Conservation (phyloP, 768 basidiomycete species). For the Leucocoprinus leucothites region DNA sequence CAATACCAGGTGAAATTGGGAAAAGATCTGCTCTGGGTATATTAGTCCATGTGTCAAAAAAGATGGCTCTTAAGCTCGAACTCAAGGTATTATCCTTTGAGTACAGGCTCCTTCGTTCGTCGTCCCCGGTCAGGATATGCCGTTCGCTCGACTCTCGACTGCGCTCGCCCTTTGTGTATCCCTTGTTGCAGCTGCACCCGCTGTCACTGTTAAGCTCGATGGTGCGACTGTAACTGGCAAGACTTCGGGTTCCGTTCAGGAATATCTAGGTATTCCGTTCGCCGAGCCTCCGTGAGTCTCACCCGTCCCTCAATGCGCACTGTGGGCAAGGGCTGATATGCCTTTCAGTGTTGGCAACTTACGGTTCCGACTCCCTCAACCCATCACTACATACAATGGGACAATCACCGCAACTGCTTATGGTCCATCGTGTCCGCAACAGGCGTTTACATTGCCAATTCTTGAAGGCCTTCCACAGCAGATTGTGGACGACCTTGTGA, state of each 20-base stretch:
- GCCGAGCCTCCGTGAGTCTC: conserved; percentile 51
- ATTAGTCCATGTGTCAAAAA: neutral
- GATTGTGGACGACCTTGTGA: conserved; percentile 29
- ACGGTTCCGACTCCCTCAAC: conserved; percentile 39
- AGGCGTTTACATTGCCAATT: conserved; percentile 32
- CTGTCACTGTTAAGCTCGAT: conserved; percentile 38
- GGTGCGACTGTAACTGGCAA: conserved; percentile 42
- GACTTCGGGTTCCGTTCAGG: conserved; percentile 26
- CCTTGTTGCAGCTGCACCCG: conserved; percentile 19
- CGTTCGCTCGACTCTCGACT: conserved; percentile 18
- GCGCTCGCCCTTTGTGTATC: conserved; percentile 16
- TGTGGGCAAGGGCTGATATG: neutral
- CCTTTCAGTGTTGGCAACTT: conserved; percentile 30
- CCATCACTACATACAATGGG: conserved; percentile 32
- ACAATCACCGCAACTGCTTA: conserved; percentile 33
- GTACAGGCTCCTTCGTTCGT: neutral
- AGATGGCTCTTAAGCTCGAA: neutral
- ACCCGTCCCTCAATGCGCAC: too few species aligned
- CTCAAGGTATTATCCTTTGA: neutral
- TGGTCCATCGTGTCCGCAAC: conserved; percentile 48
- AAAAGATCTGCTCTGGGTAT: neutral
- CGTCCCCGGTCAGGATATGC: neutral
- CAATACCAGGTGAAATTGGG: neutral
- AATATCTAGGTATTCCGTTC: conserved; percentile 54
- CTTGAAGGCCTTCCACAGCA: conserved; percentile 32